These are phyloP conservation scores for Cyclotella cryptica DNA, from an alignment of 108 stramenopile genomes.

Conservation along the genomic window DNA sequence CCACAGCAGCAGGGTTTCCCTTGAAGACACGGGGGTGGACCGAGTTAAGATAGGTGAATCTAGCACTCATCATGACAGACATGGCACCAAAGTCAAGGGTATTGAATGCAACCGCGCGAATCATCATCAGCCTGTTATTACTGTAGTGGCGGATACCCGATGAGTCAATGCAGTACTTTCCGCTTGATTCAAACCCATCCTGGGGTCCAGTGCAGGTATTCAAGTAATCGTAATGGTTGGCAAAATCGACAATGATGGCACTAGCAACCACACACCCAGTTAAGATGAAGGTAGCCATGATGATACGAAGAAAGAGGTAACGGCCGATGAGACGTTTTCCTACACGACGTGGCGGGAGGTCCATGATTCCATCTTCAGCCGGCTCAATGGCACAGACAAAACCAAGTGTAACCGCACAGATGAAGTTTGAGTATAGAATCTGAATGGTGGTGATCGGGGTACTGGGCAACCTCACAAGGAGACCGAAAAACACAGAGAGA, in stretches of 20 bases:
- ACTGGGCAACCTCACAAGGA: slow-evolving; percentile 66
- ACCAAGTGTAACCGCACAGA: slow-evolving; percentile 88
- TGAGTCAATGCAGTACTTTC: background rate
- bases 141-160: background rate
- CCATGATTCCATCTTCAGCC: slow-evolving; percentile 89
- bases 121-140: slow-evolving; percentile 22
- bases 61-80: slow-evolving; percentile 73
- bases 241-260: slow-evolving; percentile 50
- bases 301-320: slow-evolving; percentile 83
- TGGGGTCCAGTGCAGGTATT: background rate
- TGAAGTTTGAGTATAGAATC: slow-evolving; percentile 89
- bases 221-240: background rate
- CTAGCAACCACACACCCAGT: slow-evolving; percentile 64
- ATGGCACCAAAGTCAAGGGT: slow-evolving; percentile 81
- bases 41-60: slow-evolving; percentile 77
- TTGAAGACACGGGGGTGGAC: slow-evolving; percentile 68
- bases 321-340: slow-evolving; percentile 90
- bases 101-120: slow-evolving; percentile 77
- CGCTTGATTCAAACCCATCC: background rate
- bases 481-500: slow-evolving; percentile 78
- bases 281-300: slow-evolving; percentile 67
- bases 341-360: slow-evolving; percentile 76
- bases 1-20: slow-evolving; percentile 65
- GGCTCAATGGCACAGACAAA: slow-evolving; percentile 87
- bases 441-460: slow-evolving; percentile 80